Evolutionary conservation across 2,329 filamentous ascomycete genomes (phyloP), one percentile per base, ranked within the genome.

Genomic region (Trichophyton equinum): DNA sequence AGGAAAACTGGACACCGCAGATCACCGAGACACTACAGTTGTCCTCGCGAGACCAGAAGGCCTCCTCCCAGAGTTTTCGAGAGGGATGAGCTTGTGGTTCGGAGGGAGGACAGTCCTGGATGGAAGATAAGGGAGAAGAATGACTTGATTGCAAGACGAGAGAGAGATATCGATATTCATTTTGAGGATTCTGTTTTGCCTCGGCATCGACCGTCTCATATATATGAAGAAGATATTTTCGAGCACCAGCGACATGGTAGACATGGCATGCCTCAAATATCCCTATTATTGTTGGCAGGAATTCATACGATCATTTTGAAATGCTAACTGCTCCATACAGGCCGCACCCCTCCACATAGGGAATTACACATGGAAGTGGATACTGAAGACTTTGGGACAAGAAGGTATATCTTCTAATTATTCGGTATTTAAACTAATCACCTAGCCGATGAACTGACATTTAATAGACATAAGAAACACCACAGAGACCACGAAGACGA

Each of bases 151-250:
- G 70, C 76, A 58, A 66, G 71, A 33, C 69, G 68, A 61, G 67
- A 69, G 33, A 68, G 68, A 61, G 67, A 69, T 20, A 67, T 71
- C 47, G 65, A 66, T n/a, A 63, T 62, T 57, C 64, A 77, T 2
- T 74, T 64, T n/a, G 75, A 72, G 73, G 76, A 61, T 5, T 79
- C 79, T 15, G 42, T 81, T 64, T 80, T 87, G 51, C 85, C 94
- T 67, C 82, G 84, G 47, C 85, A 86, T 20, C 90, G 90, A 38
- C 87, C 86, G 0, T 13, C 27, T 7, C 49, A 30, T 15, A 89
- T 95, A 67, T 88, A 92, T 73, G 85, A 92, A 69, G 89, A 96
- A 69, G 89, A 96, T 70, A 85, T 95, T 62, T 91, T 95, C 65
- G 95, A 89, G 0, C 89, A 94, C 74, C 92, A 94, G 71, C 82